Base-by-base conservation (phyloP, 106 monocot genomes). In the Ottelia alismoides region DNA sequence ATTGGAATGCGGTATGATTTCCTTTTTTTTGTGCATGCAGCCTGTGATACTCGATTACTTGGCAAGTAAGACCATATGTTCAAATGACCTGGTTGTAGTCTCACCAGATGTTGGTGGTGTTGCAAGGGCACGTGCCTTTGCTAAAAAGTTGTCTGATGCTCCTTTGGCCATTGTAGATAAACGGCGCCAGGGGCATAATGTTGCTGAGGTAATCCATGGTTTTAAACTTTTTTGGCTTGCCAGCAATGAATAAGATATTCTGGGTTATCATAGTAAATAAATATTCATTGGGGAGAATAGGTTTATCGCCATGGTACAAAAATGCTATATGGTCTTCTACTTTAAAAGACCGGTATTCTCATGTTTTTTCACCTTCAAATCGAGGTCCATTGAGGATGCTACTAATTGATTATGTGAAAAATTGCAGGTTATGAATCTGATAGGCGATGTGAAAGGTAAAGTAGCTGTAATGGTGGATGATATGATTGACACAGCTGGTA, bases 71-170 rank as follows among this genome's bases (percentile, higher is more conserved):
- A 85, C 78, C 10, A 78, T 92, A 32, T 78, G 78, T 63, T 82
- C 91, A 32, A 55, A 85, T 50, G 92, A 92, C 26, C 63, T 92
- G 57, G 85, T 92, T 18, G 92, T 92, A 53, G 92, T 92, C 9
- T 92, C 92, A 31, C 92, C 92, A 50, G 92, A 92, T 71, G 92
- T 92, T 43, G 92, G 92, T 21, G 92, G 92, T 53, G 92, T 92
- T 35, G 81, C 92, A 12, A 76, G 92, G 47, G 92, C 92, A 30
- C 81, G 92, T 47, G 85, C 85, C 29, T 92, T 92, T 69, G 92
- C 92, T 9, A 92, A 92, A 60, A 92, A 92, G 56, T 60, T 92
- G 30, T 92, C 92, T 22, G 92, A 92, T 78, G 92, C 92, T 51
- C 92, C 92, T 55, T 58, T 92, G 49, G 92, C 92, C 19, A 92